Conservation (phyloP, 345 rosid genomes). For the Dovyalis caffra region DNA sequence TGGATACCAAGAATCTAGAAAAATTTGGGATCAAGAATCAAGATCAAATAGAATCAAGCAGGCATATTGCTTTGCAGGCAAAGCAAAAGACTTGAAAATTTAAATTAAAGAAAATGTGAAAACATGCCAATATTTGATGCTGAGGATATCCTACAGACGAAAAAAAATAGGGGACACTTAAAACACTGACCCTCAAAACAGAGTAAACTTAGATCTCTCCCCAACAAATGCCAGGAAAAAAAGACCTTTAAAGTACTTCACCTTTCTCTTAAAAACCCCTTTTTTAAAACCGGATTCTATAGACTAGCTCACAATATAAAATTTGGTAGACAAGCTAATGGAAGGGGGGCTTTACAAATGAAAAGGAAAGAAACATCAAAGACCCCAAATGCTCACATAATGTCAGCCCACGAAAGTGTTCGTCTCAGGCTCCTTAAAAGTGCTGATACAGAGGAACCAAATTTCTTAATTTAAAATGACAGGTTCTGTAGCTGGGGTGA, state of each 20-base stretch:
- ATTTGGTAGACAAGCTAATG: slow-evolving; percentile 6
- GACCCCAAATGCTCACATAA: slow-evolving; percentile 5
- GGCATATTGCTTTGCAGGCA: not conserved
- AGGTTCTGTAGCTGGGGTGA: not conserved
- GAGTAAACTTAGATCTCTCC: not conserved
- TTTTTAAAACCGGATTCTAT: slow-evolving; percentile 23
- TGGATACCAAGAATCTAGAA: too few species aligned
- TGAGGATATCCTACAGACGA: slow-evolving; percentile 8
- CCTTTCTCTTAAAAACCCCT: slow-evolving; percentile 2
- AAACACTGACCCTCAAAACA: not conserved
- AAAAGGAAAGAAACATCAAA: not conserved
- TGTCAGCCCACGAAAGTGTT: slow-evolving; percentile 12
- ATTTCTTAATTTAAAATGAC: slow-evolving; percentile 4
- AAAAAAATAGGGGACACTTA: not conserved
- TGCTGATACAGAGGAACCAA: slow-evolving; percentile 23
- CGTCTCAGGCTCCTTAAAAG: slow-evolving; percentile 12
- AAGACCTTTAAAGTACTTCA: not conserved
- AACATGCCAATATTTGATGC: too few species aligned
- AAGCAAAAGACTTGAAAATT: not conserved
- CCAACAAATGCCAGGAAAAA: not conserved
- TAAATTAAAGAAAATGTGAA: not conserved
- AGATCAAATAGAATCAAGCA: not conserved
- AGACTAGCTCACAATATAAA: slow-evolving; percentile 21
- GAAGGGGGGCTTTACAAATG: slow-evolving; percentile 21
- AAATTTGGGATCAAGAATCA: not conserved